Evolutionary conservation across 2,329 filamentous ascomycete species (phyloP), one percentile per base, ranked within the genome.

Genomic region (Aspergillus glaucus): DNA sequence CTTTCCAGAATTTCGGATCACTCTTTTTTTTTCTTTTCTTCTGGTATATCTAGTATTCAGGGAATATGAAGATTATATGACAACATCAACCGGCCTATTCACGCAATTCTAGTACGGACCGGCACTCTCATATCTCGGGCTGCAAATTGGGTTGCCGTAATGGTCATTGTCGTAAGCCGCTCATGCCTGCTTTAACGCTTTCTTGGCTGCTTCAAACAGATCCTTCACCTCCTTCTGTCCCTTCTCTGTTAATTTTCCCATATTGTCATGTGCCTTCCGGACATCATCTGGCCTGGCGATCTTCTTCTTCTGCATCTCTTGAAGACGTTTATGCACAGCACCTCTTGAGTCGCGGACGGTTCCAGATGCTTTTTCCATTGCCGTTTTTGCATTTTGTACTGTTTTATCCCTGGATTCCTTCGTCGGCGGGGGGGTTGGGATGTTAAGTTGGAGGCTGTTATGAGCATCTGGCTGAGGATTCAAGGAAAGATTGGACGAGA

Each of bases 181-280:
- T 62, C 42, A 66, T 50, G 50, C 56, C 51, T 66, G 61, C 52
- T 72, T 67, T 49, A 72, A 55, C 1, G 57, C 60, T 59, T 66
- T 72, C 55, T 58, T 70, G 22, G 67, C 70, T 7, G 55, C 60
- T 41, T 75, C 72, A 53, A 72, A 74, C 6, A 73, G 53, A 51
- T 71, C 69, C 58, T 72, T 75, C 43, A 70, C 66, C 47, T 73
- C 72, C 53, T 69, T 73, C 49, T 73, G 71, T 12, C 71, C 74
- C 58, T 70, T 74, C 43, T 72, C 70, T 17, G 69, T 66, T 41
- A 71, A 50, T 52, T 73, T 75, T 55, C 76, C 73, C 73, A 76
- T 75, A 52, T 69, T 64, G 51, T 72, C 70, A 49, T 72, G 66
- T 21, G 72, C 71, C 56, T 71, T 76, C 44, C 67, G 65, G 48